These are phyloP conservation scores for Tetrapisispora taiwanensis DNA, from an alignment of 805 yeast genomes.

Conservation along the genomic window DNA sequence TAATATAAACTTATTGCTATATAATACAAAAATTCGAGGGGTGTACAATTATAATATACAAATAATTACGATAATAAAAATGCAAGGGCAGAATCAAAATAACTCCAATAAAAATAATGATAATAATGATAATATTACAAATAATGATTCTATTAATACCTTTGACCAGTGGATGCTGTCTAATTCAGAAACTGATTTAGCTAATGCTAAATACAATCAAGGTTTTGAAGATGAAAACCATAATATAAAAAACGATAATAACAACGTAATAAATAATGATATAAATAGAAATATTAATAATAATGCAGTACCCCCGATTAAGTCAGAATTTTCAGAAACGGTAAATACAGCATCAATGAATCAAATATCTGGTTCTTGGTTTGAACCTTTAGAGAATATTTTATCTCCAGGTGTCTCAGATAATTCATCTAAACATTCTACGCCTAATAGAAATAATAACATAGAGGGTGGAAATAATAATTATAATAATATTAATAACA, in stretches of 20 bases:
- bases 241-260: neutral
- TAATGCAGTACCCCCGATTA: neutral
- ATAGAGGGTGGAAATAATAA: neutral
- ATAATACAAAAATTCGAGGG: neutral
- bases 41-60: neutral
- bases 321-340: neutral
- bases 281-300: neutral
- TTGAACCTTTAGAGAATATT: conserved; percentile 22
- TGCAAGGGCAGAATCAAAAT: neutral
- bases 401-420: conserved; percentile 17
- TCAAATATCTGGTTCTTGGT: conserved; percentile 11
- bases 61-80: neutral
- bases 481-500: neutral
- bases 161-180: conserved; percentile 3
- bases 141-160: neutral
- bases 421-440: conserved; percentile 7
- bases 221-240: neutral
- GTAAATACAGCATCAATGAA: neutral
- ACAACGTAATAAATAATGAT: neutral
- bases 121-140: neutral
- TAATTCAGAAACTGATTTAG: conserved; percentile 1
- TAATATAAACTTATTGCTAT: too few species aligned
- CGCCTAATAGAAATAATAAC: neutral
- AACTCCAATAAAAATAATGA: neutral
- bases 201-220: neutral